phyloP scores from a whole-genome alignment of 305 asterid species.

The Stenogyne calaminthoides region DNA sequence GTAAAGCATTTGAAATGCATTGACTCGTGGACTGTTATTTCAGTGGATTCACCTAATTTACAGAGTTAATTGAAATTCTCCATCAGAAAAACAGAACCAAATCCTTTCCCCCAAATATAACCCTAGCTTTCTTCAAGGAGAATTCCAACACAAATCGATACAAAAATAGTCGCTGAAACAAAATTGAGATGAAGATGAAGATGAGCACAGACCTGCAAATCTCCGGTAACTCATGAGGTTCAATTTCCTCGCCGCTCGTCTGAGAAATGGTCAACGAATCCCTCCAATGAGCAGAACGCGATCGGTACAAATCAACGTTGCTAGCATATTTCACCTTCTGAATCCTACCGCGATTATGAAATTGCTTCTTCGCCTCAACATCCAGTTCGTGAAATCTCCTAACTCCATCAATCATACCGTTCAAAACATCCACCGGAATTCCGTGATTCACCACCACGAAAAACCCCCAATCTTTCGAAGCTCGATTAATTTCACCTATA shows the following conservation, averaged over 20 bases:
- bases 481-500: constrained; percentile 39
- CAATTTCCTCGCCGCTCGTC: constrained; percentile 19
- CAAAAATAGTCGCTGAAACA: neutral
- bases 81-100: neutral
- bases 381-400: constrained; percentile 59
- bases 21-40: neutral
- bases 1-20: neutral
- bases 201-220: constrained; percentile 44
- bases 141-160: neutral
- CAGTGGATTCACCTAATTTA: neutral
- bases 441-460: constrained; percentile 71
- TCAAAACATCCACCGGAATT: constrained; percentile 37
- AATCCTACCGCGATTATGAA: constrained; percentile 31
- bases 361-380: constrained; percentile 41
- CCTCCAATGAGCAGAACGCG: constrained; percentile 62
- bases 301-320: constrained; percentile 49
- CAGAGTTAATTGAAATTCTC: neutral
- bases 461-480: constrained; percentile 60
- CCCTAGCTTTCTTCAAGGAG: neutral
- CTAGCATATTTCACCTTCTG: constrained; percentile 44
- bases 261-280: constrained; percentile 49
- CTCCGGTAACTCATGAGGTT: constrained; percentile 51
- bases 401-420: constrained; percentile 45
- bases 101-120: neutral
- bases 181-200: neutral